Evolutionary conservation across 495 filamentous ascomycete genomes (phyloP).

Genomic region (Neurospora tetraspora): DNA sequence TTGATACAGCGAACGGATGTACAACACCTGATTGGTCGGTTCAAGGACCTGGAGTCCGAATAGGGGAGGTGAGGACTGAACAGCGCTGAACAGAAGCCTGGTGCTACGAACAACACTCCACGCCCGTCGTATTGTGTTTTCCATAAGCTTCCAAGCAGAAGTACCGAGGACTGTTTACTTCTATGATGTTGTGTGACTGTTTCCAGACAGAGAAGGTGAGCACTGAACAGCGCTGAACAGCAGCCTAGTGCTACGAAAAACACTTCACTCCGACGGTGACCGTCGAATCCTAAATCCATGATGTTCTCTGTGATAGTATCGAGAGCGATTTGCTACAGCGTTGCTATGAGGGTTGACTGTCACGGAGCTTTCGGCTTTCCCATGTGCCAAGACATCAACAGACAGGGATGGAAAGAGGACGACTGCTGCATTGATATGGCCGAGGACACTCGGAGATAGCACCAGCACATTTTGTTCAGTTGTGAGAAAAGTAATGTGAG

Average conservation of each 20-base stretch:
- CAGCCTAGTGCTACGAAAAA: neutral
- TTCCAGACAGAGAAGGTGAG: neutral
- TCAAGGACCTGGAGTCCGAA: neutral
- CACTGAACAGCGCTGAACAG: neutral
- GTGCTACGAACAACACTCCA: neutral
- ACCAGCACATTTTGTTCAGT: neutral
- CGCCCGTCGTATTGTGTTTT: rapidly evolving
- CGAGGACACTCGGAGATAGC: neutral
- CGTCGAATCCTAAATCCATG: neutral
- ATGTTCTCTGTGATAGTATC: neutral
- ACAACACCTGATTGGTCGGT: neutral
- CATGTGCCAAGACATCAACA: neutral
- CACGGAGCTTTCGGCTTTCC: neutral
- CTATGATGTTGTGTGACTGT: no score
- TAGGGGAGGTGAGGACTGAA: neutral
- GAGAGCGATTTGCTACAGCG: neutral
- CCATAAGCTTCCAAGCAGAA: neutral
- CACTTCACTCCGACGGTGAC: neutral
- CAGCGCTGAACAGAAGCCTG: neutral
- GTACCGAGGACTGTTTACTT: neutral
- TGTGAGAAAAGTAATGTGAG: neutral
- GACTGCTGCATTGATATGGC: neutral
- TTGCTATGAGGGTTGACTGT: neutral
- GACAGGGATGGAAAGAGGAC: neutral
- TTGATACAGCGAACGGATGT: neutral